Evolutionary conservation across 371 early-diverging fungal species (phyloP).

Genomic region (Lichtheimia ramosa): DNA sequence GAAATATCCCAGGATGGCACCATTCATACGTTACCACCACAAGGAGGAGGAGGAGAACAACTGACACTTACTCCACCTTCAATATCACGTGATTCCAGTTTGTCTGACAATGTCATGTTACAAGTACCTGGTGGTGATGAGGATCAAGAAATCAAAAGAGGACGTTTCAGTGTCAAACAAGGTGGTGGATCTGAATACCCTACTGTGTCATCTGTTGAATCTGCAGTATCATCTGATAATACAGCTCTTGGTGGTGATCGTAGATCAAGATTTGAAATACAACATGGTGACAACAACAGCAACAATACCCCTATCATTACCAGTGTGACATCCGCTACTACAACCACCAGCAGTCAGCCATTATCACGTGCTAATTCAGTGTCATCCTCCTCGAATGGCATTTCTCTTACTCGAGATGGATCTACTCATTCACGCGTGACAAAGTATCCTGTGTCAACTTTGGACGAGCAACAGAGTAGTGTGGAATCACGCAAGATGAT

Average conservation of each 20-base stretch:
- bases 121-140: neutral
- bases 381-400: conserved; percentile 3
- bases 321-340: conserved; percentile 1
- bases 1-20: conserved; percentile 17
- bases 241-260: neutral
- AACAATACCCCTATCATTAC: neutral
- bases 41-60: neutral
- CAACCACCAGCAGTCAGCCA: conserved; percentile 4
- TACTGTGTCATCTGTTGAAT: neutral
- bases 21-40: neutral
- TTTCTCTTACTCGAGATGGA: conserved; percentile 5
- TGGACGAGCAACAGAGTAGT: no score
- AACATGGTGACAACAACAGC: neutral
- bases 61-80: neutral
- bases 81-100: neutral
- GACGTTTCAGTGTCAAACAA: conserved; percentile 4
- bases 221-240: neutral
- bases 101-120: neutral
- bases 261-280: conserved; percentile 15
- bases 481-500: conserved; percentile 3
- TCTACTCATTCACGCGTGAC: conserved; percentile 1
- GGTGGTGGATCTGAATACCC: neutral
- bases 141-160: conserved; percentile 3
- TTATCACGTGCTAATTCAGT: conserved; percentile 7
- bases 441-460: no score